phyloP scores from a whole-genome alignment of 2,329 filamentous ascomycete genomes.

The Aspergillus tubingensis region DNA sequence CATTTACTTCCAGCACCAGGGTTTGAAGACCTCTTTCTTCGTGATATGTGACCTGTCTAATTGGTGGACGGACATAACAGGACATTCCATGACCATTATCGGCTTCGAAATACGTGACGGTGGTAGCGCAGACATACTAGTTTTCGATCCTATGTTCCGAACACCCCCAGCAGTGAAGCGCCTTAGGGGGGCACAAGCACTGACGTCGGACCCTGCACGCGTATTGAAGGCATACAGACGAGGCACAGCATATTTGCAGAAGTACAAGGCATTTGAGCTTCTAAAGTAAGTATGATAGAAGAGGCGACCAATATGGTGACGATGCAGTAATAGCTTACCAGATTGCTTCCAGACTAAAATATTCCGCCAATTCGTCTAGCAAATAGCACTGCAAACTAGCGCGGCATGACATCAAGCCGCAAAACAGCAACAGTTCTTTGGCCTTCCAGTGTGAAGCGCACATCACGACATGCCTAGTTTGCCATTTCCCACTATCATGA shows the following conservation, averaged over 20 bases:
- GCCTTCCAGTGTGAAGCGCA: no score
- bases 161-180: conserved; percentile 66
- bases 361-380: background rate
- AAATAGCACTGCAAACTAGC: background rate
- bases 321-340: conserved; percentile 5
- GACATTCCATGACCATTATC: conserved; percentile 88
- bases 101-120: conserved; percentile 72
- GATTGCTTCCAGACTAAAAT: conserved; percentile 11
- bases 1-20: conserved; percentile 85
- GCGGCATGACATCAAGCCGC: no score
- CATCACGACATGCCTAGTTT: no score
- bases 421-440: no score
- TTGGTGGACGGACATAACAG: conserved; percentile 40
- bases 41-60: background rate
- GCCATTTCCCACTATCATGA: no score
- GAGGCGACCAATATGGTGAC: background rate
- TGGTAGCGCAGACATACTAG: conserved; percentile 69
- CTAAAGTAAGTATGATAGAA: conserved; percentile 58
- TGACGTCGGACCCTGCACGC: conserved; percentile 50
- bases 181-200: conserved; percentile 51
- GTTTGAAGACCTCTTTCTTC: conserved; percentile 41
- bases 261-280: conserved; percentile 76
- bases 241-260: conserved; percentile 66
- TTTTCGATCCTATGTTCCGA: conserved; percentile 84
- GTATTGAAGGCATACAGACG: conserved; percentile 74